These are phyloP conservation scores for California macrophylla DNA, from an alignment of 441 rosid species.

Conservation along the genomic window DNA sequence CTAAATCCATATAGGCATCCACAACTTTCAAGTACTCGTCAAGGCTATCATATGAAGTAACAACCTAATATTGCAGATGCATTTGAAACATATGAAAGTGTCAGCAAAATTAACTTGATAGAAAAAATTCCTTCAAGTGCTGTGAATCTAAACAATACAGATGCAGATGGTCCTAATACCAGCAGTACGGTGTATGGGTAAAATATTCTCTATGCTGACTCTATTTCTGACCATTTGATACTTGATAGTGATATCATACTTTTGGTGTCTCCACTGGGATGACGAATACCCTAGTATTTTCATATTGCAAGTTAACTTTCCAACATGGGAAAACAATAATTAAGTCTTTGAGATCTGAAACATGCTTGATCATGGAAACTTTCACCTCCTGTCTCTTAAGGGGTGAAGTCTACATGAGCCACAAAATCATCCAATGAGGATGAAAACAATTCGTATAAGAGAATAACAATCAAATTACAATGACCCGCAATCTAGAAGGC, in stretches of 20 bases:
- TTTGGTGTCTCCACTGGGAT: not conserved
- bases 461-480: not conserved
- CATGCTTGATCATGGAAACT: not conserved
- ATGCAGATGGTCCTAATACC: not conserved
- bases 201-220: not conserved
- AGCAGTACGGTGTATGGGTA: not conserved
- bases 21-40: constrained; percentile 62
- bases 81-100: constrained; percentile 10
- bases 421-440: constrained; percentile 2
- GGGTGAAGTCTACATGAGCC: not conserved
- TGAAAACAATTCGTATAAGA: not conserved
- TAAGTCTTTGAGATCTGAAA: not conserved
- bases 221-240: not conserved
- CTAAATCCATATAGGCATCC: constrained; percentile 70
- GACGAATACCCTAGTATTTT: not conserved
- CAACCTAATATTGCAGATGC: constrained; percentile 35
- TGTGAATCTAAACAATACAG: not conserved
- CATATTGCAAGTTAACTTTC: not conserved
- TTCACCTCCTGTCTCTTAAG: not conserved
- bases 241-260: not conserved
- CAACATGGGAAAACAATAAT: not conserved
- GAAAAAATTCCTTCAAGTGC: not conserved
- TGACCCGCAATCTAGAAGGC: constrained; percentile 4
- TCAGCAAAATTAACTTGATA: constrained; percentile 15
- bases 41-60: constrained; percentile 42